Conservation (phyloP, 768 basidiomycete genomes). For the Podaxis pistillaris region DNA sequence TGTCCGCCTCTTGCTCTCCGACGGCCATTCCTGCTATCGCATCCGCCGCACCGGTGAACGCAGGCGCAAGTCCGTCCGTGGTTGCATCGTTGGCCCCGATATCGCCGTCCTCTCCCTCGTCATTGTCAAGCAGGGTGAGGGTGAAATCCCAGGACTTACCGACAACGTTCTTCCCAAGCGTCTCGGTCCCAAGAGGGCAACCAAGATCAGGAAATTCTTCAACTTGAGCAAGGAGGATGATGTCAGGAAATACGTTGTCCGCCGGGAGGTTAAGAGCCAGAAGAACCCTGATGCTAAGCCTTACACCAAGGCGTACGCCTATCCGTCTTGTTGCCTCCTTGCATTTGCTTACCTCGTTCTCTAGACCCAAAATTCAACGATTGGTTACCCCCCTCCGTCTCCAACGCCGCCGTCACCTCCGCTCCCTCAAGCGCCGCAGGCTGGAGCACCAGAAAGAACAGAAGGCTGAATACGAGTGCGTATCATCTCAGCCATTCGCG, state of each 20-base stretch:
- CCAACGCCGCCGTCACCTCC: slow-evolving; percentile 94
- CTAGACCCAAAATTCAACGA: slow-evolving; percentile 93
- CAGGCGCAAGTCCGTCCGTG: slow-evolving; percentile 98
- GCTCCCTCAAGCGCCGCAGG: slow-evolving; percentile 82
- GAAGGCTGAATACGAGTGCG: slow-evolving; percentile 90
- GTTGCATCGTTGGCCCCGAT: slow-evolving; percentile 96
- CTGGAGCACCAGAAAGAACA: slow-evolving; percentile 93
- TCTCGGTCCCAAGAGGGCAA: slow-evolving; percentile 95
- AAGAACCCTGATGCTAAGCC: slow-evolving; percentile 93
- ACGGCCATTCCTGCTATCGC: slow-evolving; percentile 99
- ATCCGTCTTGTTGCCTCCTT: not conserved
- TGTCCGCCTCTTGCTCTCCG: slow-evolving; percentile 89
- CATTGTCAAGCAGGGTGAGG: slow-evolving; percentile 95
- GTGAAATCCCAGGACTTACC: slow-evolving; percentile 87
- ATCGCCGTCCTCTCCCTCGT: slow-evolving; percentile 92
- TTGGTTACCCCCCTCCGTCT: slow-evolving; percentile 94
- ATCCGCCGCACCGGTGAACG: slow-evolving; percentile 90
- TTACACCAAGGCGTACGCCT: slow-evolving; percentile 91
- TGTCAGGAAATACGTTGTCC: slow-evolving; percentile 95
- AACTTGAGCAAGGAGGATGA: slow-evolving; percentile 97
- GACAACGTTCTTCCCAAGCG: slow-evolving; percentile 92
- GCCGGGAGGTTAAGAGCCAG: slow-evolving; percentile 82
- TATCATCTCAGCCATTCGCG: slow-evolving; percentile 8
- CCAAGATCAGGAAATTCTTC: slow-evolving; percentile 97
- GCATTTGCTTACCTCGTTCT: not conserved